Evolutionary conservation across 2,329 filamentous ascomycete species (phyloP).

Genomic region (Penicillium occitanis): DNA sequence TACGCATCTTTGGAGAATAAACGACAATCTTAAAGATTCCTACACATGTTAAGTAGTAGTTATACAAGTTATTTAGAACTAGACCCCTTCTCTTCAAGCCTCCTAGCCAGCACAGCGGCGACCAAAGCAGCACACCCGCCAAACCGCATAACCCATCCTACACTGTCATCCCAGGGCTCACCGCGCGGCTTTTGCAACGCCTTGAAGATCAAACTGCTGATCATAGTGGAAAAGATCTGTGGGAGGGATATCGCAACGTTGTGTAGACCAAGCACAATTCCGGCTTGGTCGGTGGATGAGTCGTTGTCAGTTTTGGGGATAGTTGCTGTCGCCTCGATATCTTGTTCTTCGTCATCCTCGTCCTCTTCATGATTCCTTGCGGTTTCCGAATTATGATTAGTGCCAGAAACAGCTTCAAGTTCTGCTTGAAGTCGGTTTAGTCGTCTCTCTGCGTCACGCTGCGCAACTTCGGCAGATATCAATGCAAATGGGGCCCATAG

Average conservation of each 20-base stretch:
- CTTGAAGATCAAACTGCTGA: constrained; percentile 80
- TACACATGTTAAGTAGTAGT: background rate
- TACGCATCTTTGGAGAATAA: background rate
- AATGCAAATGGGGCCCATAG: constrained; percentile 95
- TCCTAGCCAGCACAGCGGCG: constrained; percentile 70
- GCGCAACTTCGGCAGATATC: constrained; percentile 87
- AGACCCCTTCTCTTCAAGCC: constrained; percentile 61
- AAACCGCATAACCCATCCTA: constrained; percentile 80
- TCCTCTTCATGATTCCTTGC: constrained; percentile 5
- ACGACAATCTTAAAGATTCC: background rate
- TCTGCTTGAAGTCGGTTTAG: constrained; percentile 42
- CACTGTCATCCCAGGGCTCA: constrained; percentile 78
- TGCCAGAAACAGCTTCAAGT: constrained; percentile 25
- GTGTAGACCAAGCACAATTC: constrained; percentile 90
- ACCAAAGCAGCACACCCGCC: constrained; percentile 76
- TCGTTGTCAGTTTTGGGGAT: constrained; percentile 42
- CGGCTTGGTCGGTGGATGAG: constrained; percentile 68
- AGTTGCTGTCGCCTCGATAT: constrained; percentile 26
- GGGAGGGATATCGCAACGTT: constrained; percentile 92
- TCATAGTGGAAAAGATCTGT: constrained; percentile 84
- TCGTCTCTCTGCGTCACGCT: constrained; percentile 68
- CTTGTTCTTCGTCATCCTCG: constrained; percentile 29
- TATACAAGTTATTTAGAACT: constrained; percentile 1
- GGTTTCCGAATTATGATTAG: background rate
- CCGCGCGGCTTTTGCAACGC: constrained; percentile 84